Evolutionary conservation across 2,329 filamentous ascomycete genomes (phyloP).

Genomic region (Alternaria sp.): DNA sequence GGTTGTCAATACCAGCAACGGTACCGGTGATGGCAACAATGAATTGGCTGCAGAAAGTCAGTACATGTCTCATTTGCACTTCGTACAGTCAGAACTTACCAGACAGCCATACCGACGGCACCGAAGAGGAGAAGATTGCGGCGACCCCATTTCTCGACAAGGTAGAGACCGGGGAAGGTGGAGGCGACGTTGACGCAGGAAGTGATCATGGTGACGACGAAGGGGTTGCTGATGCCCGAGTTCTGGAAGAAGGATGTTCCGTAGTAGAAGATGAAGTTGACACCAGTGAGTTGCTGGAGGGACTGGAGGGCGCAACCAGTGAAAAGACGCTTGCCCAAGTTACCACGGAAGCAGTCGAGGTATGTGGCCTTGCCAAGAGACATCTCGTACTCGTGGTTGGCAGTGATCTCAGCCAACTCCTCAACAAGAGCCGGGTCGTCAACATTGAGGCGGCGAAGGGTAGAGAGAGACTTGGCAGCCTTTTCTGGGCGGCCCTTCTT

Average conservation of each 20-base stretch:
- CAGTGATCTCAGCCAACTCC: conserved; percentile 67
- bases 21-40: conserved; percentile 52
- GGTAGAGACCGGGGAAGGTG: conserved; percentile 73
- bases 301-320: conserved; percentile 79
- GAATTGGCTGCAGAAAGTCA: conserved; percentile 35
- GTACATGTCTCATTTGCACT: neutral
- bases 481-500: conserved; percentile 66
- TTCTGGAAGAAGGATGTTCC: conserved; percentile 51
- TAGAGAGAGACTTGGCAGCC: conserved; percentile 68
- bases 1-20: conserved; percentile 44
- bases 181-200: conserved; percentile 79
- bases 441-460: conserved; percentile 65
- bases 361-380: conserved; percentile 59
- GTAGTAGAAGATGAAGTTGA: conserved; percentile 55
- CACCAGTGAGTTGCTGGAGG: conserved; percentile 73
- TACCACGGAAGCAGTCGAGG: conserved; percentile 55
- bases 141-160: conserved; percentile 82
- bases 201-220: conserved; percentile 74
- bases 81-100: neutral
- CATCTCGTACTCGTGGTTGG: conserved; percentile 78
- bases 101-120: conserved; percentile 70
- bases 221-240: conserved; percentile 57
- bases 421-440: conserved; percentile 65
- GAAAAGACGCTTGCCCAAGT: conserved; percentile 65
- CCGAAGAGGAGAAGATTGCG: conserved; percentile 76